Evolutionary conservation across 78 protist species (phyloP).

Genomic region (Creolimax fragrantissima): DNA sequence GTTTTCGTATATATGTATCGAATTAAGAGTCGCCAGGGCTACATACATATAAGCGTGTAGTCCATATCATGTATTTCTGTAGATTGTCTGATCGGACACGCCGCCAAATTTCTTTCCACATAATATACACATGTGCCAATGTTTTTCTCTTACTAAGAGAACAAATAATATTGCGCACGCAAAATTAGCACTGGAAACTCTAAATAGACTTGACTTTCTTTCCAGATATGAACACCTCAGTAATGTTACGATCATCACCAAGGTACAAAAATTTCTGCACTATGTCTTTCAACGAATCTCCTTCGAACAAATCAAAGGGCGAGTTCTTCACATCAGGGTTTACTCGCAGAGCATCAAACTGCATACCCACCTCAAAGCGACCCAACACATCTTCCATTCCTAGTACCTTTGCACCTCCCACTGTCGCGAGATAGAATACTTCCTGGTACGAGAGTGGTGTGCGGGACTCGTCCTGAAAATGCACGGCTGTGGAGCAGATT

Average conservation of each 20-base stretch:
- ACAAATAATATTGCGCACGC: too few species aligned
- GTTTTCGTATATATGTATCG: too few species aligned
- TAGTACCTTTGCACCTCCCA: slow-evolving; percentile 71
- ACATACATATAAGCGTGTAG: too few species aligned
- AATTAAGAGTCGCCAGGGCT: too few species aligned
- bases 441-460: slow-evolving; percentile 15
- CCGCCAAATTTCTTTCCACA: too few species aligned
- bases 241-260: slow-evolving; percentile 78
- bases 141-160: too few species aligned
- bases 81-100: too few species aligned
- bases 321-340: neutral
- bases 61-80: too few species aligned
- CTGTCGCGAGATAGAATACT: slow-evolving; percentile 56
- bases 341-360: slow-evolving; percentile 78
- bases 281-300: neutral
- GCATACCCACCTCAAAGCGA: slow-evolving; percentile 42
- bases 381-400: slow-evolving; percentile 43
- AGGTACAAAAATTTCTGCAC: slow-evolving; percentile 35
- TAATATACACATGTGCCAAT: too few species aligned
- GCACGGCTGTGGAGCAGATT: neutral
- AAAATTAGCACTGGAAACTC: neutral
- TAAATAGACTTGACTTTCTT: neutral
- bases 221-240: slow-evolving; percentile 57
- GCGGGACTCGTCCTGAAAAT: slow-evolving; percentile 39
- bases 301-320: neutral